A percentile compares a stretch with the other conserved stretches of the same genome.
Conservation (phyloP, 768 basidiomycete species). For the Mycena olivaceomarginata region DNA sequence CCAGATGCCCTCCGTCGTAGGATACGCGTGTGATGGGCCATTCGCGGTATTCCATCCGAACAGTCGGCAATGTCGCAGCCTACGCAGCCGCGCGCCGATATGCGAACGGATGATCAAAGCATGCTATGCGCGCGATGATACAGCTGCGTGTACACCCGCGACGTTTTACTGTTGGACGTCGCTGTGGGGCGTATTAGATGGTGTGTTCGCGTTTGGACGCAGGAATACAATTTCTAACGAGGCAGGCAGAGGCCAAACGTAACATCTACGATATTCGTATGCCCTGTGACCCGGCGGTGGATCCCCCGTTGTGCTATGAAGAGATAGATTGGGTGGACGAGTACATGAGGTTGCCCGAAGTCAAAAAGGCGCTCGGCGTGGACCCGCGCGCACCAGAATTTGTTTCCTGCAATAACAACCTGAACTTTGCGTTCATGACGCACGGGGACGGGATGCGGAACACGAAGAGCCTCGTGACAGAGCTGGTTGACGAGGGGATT, state of each 20-base stretch:
- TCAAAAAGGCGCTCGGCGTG: constrained; percentile 88
- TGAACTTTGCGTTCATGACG: constrained; percentile 86
- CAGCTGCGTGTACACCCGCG: constrained; percentile 13
- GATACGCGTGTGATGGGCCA: constrained; percentile 25
- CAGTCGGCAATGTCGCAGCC: constrained; percentile 14
- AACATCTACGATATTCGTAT: constrained; percentile 30
- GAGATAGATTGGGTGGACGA: constrained; percentile 90
- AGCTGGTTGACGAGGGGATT: constrained; percentile 74
- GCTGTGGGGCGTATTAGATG: background rate
- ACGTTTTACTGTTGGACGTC: constrained; percentile 24
- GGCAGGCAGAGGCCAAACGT: constrained; percentile 47
- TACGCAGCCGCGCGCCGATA: constrained; percentile 29
- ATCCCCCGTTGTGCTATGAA: constrained; percentile 77
- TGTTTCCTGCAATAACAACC: constrained; percentile 81
- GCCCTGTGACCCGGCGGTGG: constrained; percentile 69
- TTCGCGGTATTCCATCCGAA: constrained; percentile 19
- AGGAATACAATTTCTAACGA: constrained; percentile 49
- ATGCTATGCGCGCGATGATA: constrained; percentile 21
- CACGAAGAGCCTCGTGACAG: constrained; percentile 84
- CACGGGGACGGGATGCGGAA: constrained; percentile 94
- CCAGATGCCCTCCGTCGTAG: constrained; percentile 33
- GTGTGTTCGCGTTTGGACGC: background rate
- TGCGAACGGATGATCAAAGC: constrained; percentile 32
- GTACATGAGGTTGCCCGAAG: constrained; percentile 72
- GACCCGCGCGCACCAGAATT: constrained; percentile 72